These are phyloP conservation scores for Iberis amara DNA, from an alignment of 441 rosid genomes.

Conservation along the genomic window DNA sequence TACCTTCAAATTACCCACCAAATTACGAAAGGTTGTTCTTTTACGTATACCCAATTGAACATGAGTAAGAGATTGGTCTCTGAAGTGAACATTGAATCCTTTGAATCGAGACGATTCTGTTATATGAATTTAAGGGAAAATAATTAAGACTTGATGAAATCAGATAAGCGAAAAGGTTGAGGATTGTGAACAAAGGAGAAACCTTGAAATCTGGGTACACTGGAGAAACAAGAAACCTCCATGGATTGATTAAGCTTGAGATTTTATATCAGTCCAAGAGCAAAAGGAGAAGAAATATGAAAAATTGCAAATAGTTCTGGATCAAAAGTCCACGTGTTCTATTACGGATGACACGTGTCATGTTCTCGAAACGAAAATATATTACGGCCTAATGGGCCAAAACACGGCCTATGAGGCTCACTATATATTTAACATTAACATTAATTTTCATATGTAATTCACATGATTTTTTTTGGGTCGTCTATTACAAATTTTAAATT, in stretches of 20 bases:
- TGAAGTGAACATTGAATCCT: slow-evolving; percentile 29
- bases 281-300: too few relatives aligned
- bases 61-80: slow-evolving; percentile 27
- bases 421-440: too few relatives aligned
- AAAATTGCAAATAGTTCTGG: too few relatives aligned
- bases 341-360: too few relatives aligned
- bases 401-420: too few relatives aligned
- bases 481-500: too few relatives aligned
- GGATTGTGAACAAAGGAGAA: slow-evolving; percentile 8
- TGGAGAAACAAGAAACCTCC: slow-evolving; percentile 44
- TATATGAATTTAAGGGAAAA: background rate
- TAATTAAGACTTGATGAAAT: background rate
- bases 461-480: too few relatives aligned
- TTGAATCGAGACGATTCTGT: slow-evolving; percentile 36
- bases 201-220: slow-evolving; percentile 23
- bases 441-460: too few relatives aligned
- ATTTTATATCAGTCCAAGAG: too few relatives aligned
- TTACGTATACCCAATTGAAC: slow-evolving; percentile 29
- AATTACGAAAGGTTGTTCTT: slow-evolving; percentile 10
- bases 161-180: background rate
- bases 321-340: too few relatives aligned
- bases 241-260: slow-evolving; percentile 22
- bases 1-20: slow-evolving; percentile 22
- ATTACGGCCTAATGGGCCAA: too few relatives aligned
- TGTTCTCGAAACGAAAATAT: too few relatives aligned